Evolutionary conservation across 768 basidiomycete genomes (phyloP), one percentile per base, ranked within the genome.

Genomic region (Jaapia argillacea): DNA sequence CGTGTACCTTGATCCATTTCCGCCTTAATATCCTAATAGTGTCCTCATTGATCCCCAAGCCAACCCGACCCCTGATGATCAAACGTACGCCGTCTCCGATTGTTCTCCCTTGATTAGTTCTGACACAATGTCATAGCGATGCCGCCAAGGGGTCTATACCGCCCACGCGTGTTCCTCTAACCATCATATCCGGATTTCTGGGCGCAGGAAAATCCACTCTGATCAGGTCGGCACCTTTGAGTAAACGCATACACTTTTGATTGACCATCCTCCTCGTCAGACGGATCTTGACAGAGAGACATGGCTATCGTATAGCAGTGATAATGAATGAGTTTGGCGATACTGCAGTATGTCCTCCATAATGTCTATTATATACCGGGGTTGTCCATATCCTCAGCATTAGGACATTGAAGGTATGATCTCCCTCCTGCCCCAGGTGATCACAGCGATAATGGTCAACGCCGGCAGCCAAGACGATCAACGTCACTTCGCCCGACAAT

Each of bases 291-390:
- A 94, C 87, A 10, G 90, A 91, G 56, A 72, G 81, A 28, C 94
- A 98, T 72, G 93, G 94, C 3, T 91, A 92, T 57, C 78, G 86
- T 27, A 96, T 99, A 44, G 94, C 94, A 4, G 94, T 99, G 18
- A 96, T 94, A 49, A 92, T 96, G 89, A 96, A 94, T 56, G 91
- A 93, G 62, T 98, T 98, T 58, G 94, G 91, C 6, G 92, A 96
- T 58, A 92, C 92, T 16, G 88, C 89, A 53, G 86, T 88, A 54
- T 56, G 79, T 67, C 14, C 20, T 14, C 14, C 13, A 23, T 18
- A n/a, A 27, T 31, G 36, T 31, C 40, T 27, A 43, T 27, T n/a
- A 24, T 24, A 14, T 26, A 38, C 21, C 25, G 38, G 48, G 46
- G 20, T 43, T 20, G 39, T 41, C 50, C 26, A 22, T 36, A 56